Evolutionary conservation across 371 early-diverging fungal genomes (phyloP).

Genomic region (Amoeboradix gromovi): DNA sequence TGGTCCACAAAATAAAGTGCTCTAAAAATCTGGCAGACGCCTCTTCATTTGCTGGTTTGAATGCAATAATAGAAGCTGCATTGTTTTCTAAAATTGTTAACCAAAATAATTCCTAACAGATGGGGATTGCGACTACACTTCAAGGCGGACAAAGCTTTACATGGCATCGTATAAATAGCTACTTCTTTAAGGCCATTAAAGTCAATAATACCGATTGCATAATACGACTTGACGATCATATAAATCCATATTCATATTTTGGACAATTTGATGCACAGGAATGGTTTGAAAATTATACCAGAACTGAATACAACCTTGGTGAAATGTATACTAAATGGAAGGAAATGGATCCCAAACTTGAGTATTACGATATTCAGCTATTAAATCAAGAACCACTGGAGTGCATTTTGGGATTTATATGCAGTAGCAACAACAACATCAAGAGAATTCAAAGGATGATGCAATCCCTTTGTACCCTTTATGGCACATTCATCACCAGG

Average conservation of each 20-base stretch:
- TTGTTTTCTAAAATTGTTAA: no score
- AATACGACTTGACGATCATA: not conserved
- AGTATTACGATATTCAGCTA: not conserved
- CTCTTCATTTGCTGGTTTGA: no score
- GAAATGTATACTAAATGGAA: not conserved
- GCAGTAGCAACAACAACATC: constrained; percentile 10
- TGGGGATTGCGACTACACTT: no score
- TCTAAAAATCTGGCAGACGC: no score
- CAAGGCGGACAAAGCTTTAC: not conserved
- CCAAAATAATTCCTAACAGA: no score
- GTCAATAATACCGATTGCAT: not conserved
- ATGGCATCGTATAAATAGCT: not conserved
- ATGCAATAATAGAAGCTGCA: no score
- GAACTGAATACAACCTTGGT: not conserved
- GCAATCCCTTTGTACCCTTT: constrained; percentile 2
- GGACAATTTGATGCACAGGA: not conserved
- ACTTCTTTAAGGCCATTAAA: not conserved
- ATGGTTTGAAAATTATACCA: not conserved
- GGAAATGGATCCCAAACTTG: not conserved
- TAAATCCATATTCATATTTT: not conserved
- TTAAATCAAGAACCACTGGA: constrained; percentile 6
- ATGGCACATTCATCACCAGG: not conserved
- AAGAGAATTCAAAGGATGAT: constrained; percentile 11
- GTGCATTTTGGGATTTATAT: constrained; percentile 11
- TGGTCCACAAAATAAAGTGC: no score